Base-by-base conservation (phyloP, 768 basidiomycete species). In the Suillus luteus region DNA sequence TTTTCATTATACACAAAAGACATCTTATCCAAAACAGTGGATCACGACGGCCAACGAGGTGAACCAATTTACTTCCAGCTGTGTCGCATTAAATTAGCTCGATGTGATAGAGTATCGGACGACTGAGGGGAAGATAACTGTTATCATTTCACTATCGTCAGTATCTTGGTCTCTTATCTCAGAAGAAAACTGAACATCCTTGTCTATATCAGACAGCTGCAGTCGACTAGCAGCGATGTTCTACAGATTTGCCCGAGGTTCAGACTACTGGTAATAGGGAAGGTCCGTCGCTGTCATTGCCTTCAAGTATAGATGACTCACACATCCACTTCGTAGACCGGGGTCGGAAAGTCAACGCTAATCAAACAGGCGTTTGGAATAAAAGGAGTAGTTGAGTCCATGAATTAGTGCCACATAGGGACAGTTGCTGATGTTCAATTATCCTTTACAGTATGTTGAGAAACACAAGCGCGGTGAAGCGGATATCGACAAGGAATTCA, bases 401-500 rank as follows among this genome's bases (percentile, higher is more conserved):
- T 15, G 38, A 12, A 27, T 61, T 12, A n/a, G 31, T 38, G 11
- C 19, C 48, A 5, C 6, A 2, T 41, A 2, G 17, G 17, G 37
- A 12, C 41, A 55, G 24, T 22, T 27, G 1, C 54, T 22, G 46
- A 31, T 2, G 27, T 37, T 9, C 31, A 3, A n/a, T 15, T 31
- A 3, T 41, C 31, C 24, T 49, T 49, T 49, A n/a, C 35, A 64
- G 51, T 37, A 49, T 40, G 41, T 64, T 31, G 61, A 40, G 31
- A 43, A 44, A 41, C 35, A 49, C 12, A 54, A n/a, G 8, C 64
- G 54, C 22, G 68, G 67, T 11, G 22, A 65, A 62, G 67, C 59
- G 10, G 43, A 62, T 43, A 68, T 68, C 40, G 44, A 68, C 17
- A 44, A 4, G 22, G 67, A 68, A 37, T 59, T 68, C n/a, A 52